Evolutionary conservation across 148 eudicot species (phyloP).

Genomic region (Silene latifolia): DNA sequence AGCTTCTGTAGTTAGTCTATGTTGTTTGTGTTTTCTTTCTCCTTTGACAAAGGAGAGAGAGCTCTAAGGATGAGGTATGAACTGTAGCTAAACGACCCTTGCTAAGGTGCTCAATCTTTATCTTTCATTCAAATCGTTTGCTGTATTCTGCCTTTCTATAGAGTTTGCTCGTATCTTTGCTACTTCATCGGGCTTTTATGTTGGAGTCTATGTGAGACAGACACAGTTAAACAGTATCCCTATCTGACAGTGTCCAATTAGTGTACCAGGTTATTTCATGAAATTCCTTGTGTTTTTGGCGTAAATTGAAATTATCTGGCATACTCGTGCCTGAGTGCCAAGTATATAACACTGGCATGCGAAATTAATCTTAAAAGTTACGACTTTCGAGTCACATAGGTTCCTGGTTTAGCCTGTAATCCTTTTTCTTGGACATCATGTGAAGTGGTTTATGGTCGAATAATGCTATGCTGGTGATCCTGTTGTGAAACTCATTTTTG

Average conservation of each 20-base stretch:
- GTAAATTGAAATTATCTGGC: no score
- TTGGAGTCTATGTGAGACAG: no score
- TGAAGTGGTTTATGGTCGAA: background rate
- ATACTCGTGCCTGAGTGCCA: background rate
- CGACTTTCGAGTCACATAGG: background rate
- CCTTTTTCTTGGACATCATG: background rate
- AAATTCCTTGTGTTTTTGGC: no score
- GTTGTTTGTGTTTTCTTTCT: background rate
- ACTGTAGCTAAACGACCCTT: background rate
- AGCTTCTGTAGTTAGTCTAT: no score
- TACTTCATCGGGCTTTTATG: no score
- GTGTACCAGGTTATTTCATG: no score
- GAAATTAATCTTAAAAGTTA: background rate
- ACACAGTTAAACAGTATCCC: no score
- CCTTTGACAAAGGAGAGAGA: background rate
- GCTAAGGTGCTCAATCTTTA: background rate
- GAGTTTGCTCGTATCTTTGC: no score
- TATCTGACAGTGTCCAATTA: no score
- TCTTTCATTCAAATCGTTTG: background rate
- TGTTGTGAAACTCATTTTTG: background rate
- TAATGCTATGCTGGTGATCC: background rate
- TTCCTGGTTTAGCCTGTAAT: background rate
- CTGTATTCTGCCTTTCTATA: background rate
- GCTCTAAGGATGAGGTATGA: background rate
- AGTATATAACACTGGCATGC: background rate